Evolutionary conservation across 176 grass and related monocot species (phyloP).

Genomic region (Carex kokanica): DNA sequence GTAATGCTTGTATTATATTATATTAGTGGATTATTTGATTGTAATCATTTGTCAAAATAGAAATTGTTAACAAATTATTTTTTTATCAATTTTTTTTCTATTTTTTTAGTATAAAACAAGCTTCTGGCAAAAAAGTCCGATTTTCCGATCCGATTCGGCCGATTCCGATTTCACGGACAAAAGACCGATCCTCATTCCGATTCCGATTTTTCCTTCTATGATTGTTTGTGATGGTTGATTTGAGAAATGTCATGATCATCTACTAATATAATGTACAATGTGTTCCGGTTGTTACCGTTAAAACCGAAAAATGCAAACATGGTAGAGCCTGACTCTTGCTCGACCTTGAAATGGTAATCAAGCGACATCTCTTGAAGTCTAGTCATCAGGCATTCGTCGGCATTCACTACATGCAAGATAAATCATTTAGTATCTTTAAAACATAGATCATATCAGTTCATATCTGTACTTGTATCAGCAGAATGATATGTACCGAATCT

Average conservation of each 20-base stretch:
- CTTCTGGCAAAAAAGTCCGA: too few relatives aligned
- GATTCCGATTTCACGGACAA: too few relatives aligned
- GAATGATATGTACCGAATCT: conserved; percentile 54
- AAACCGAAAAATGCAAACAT: conserved; percentile 79
- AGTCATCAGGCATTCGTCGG: conserved; percentile 78
- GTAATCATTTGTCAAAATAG: too few relatives aligned
- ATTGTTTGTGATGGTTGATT: not conserved
- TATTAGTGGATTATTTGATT: too few relatives aligned
- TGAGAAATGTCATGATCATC: not conserved
- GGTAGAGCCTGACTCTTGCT: conserved; percentile 80
- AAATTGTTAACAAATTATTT: too few relatives aligned
- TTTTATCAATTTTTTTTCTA: too few relatives aligned
- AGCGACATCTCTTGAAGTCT: conserved; percentile 93
- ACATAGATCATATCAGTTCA: not conserved
- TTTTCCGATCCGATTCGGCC: too few relatives aligned
- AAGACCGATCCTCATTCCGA: too few relatives aligned
- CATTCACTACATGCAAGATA: conserved; percentile 47
- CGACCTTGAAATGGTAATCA: conserved; percentile 95
- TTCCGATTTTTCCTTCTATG: too few relatives aligned
- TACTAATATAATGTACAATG: not conserved
- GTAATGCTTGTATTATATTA: too few relatives aligned
- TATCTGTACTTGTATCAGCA: not conserved
- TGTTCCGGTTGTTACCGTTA: conserved; percentile 45
- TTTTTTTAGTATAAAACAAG: too few relatives aligned
- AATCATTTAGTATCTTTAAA: not conserved